Base-by-base conservation (phyloP, 202 grass and related monocot species). In the Eragrostis tef region DNA sequence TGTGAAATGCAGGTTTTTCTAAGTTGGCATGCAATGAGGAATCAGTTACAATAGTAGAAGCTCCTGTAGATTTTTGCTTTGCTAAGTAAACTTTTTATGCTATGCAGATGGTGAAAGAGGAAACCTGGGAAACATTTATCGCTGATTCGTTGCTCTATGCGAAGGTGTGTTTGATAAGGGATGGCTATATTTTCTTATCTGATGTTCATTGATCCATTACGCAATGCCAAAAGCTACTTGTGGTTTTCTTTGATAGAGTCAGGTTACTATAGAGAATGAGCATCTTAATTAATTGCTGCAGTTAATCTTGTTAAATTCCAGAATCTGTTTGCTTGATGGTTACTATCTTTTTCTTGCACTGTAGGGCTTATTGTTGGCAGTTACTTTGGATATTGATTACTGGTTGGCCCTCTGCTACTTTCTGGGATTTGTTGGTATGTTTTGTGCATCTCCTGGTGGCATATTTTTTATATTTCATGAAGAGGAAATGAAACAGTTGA, bases 41-140 rank as follows among this genome's bases (percentile, higher is more conserved):
- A 26, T 62, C 52, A 41, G 81, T 22, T 84, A 70, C 10, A 13
- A 12, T 36, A 75, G 25, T 64, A 64, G 5, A 34, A 62, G 9
- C 15, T 78, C 13, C 25, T 81, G 7, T 77, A 42, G 1, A 50
- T 81, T 14, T 48, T 71, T 19, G 4, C 59, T 88, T 79, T 22
- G 27, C 58, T 74, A 31, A 79, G 44, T 47, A 84, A 74, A 29
- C 19, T 43, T 7, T 76, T 53, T 29, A 74, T 79, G 21, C 53
- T 79, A 15, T 52, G 10, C 88, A 99, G 96, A 81, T 93, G 51
- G 96, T 95, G 52, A 93, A 78, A 79, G 92, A 95, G 66, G 96
- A 99, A 86, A 93, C 85, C 66, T 96, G 89, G 96, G 96, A 99
- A 71, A 86, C 84, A 61, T 91, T 87, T 29, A 79, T 99, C 21